Conservation (phyloP, 305 asterid species). For the Fraxinus velutina region DNA sequence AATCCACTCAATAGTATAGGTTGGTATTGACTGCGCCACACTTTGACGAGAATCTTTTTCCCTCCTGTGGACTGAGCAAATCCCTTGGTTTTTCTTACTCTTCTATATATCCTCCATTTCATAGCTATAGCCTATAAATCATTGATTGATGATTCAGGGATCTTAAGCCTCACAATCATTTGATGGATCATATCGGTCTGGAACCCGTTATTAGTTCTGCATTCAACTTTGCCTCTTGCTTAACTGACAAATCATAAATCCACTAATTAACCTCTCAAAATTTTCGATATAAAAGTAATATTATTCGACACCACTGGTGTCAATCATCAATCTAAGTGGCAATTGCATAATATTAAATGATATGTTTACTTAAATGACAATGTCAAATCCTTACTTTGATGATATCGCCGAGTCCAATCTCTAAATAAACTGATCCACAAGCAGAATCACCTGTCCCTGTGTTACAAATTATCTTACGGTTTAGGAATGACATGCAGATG, state of each 20-base stretch:
- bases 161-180: constrained; percentile 88
- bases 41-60: background rate
- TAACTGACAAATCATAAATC: background rate
- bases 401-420: constrained; percentile 53
- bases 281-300: background rate
- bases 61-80: background rate
- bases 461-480: background rate
- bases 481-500: background rate
- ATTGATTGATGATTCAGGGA: constrained; percentile 45
- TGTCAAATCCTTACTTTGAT: constrained; percentile 50
- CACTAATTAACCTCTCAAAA: background rate
- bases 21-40: background rate
- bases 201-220: constrained; percentile 54
- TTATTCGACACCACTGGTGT: too few relatives aligned
- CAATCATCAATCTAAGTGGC: background rate
- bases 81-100: background rate
- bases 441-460: background rate
- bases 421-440: background rate
- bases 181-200: constrained; percentile 80
- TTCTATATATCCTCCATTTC: background rate
- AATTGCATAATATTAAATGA: too few relatives aligned
- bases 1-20: background rate
- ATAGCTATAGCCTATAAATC: background rate
- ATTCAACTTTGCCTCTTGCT: background rate
- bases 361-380: too few relatives aligned